phyloP scores from a whole-genome alignment of 768 basidiomycete species.

The Stropharia rugosoannulata region DNA sequence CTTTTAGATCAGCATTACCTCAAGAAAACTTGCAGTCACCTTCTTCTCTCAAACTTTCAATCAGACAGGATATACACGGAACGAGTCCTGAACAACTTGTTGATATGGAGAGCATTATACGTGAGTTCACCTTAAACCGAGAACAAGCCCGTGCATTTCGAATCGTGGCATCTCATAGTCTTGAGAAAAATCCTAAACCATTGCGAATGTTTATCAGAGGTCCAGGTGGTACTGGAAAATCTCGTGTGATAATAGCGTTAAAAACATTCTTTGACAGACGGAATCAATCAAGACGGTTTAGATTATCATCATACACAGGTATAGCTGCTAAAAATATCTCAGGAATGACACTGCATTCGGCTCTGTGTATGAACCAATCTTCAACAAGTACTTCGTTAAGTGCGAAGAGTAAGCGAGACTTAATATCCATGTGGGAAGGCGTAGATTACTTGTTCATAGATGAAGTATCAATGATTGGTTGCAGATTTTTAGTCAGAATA shows the following conservation, averaged over 20 bases:
- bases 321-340: background rate
- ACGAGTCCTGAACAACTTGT: too few relatives aligned
- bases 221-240: slow-evolving; percentile 33
- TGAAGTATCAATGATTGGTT: slow-evolving; percentile 5
- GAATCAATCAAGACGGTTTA: background rate
- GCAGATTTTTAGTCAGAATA: slow-evolving; percentile 9
- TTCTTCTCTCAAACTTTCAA: too few relatives aligned
- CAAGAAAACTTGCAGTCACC: background rate
- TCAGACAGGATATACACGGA: too few relatives aligned
- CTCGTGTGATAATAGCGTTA: slow-evolving; percentile 26
- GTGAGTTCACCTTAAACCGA: slow-evolving; percentile 20
- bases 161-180: slow-evolving; percentile 27
- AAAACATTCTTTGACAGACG: slow-evolving; percentile 15
- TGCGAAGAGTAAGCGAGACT: background rate
- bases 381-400: background rate
- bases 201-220: slow-evolving; percentile 32
- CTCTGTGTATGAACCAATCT: background rate
- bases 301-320: background rate
- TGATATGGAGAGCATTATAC: slow-evolving; percentile 2
- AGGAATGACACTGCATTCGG: background rate
- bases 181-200: slow-evolving; percentile 9
- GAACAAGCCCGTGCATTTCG: slow-evolving; percentile 31
- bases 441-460: background rate
- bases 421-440: background rate
- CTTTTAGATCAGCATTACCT: too few relatives aligned